Percentiles rank a stretch among this genome's conserved stretches.
Evolutionary conservation across 148 eudicot species (phyloP).

Genomic region (Amaranthus cruentus): DNA sequence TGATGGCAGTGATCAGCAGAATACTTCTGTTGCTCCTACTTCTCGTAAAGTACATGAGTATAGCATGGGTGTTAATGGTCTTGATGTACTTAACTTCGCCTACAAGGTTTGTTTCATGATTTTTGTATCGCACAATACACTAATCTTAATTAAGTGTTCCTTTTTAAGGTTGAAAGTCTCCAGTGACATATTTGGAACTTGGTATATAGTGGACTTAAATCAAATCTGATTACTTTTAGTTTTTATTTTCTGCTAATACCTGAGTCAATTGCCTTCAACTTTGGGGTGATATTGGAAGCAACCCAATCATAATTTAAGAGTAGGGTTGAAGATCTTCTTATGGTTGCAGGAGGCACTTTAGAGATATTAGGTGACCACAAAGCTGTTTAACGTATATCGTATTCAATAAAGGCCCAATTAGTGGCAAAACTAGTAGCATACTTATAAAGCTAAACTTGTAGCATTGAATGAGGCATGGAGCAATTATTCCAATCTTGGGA

Average conservation of each 20-base stretch:
- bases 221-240: neutral
- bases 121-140: conserved; percentile 3
- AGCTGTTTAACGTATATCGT: too few relatives aligned
- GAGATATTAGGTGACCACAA: too few relatives aligned
- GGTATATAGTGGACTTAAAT: neutral
- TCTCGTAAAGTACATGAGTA: conserved; percentile 60
- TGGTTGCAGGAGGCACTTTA: too few relatives aligned
- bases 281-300: too few relatives aligned
- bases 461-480: too few relatives aligned
- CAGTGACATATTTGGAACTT: neutral
- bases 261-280: too few relatives aligned
- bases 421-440: too few relatives aligned
- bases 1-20: conserved; percentile 42
- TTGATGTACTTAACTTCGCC: conserved; percentile 75
- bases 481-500: too few relatives aligned
- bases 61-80: conserved; percentile 63
- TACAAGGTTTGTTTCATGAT: conserved; percentile 59
- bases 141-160: neutral
- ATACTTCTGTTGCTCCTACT: conserved; percentile 38
- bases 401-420: too few relatives aligned
- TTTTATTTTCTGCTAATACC: neutral
- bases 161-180: neutral
- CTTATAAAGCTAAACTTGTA: too few relatives aligned
- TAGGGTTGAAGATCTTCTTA: too few relatives aligned
- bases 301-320: too few relatives aligned